phyloP scores from a whole-genome alignment of 2,329 filamentous ascomycete genomes.

The Lithohypha guttulata region DNA sequence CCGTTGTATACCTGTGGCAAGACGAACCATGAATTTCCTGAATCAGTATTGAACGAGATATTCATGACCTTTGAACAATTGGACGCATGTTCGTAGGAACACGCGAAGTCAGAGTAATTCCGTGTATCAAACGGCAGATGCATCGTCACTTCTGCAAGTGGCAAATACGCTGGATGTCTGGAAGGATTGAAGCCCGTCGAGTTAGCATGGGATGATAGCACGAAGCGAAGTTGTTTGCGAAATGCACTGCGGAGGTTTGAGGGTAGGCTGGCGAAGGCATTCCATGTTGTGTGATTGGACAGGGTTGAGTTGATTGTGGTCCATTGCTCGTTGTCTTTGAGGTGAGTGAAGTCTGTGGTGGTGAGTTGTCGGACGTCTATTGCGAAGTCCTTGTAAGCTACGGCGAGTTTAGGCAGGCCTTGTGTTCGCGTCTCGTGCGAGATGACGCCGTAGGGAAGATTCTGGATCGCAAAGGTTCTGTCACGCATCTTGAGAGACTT shows the following conservation, averaged over 20 bases:
- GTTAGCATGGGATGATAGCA: too few relatives aligned
- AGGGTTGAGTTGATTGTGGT: too few relatives aligned
- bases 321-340: neutral
- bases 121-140: conserved; percentile 12
- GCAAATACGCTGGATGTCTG: too few relatives aligned
- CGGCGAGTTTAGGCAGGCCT: conserved; percentile 7
- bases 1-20: conserved; percentile 14
- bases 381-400: conserved; percentile 11
- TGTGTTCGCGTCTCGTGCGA: conserved; percentile 1
- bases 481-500: too few relatives aligned
- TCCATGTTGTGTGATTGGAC: conserved; percentile 6
- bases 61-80: conserved; percentile 12
- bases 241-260: conserved; percentile 2
- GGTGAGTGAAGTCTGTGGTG: neutral
- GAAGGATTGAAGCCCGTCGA: too few relatives aligned
- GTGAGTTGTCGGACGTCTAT: conserved; percentile 7
- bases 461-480: conserved; percentile 14
- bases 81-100: conserved; percentile 11
- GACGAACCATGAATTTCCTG: conserved; percentile 8
- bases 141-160: conserved; percentile 7
- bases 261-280: conserved; percentile 12
- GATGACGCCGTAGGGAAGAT: conserved; percentile 13
- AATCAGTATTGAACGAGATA: conserved; percentile 6
- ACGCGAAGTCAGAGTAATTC: conserved; percentile 14
- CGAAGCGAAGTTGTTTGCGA: conserved; percentile 3